Base-by-base conservation (phyloP, 306 rosid species). In the Sicyos edulis region DNA sequence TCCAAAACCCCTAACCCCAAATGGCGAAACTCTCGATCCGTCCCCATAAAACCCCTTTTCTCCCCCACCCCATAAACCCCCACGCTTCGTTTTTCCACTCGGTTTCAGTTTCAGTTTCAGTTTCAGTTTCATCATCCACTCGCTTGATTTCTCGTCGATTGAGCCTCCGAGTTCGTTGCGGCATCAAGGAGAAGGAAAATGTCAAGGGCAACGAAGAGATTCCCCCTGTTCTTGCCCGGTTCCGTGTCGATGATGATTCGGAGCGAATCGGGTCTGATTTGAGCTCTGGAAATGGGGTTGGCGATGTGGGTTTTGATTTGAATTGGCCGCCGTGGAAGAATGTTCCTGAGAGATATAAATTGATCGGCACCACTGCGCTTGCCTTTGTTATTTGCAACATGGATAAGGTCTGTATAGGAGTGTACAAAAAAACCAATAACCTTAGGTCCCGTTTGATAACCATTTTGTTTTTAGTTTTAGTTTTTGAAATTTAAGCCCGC, bases 371-470 rank as follows among this genome's bases (percentile, higher is more conserved):
- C 29, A 91, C 96, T 0, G 84, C 99, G 6, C 88, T 95, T 34
- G 99, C 99, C n/a, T 91, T 95, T 40, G 87, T 95, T 76, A 81
- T 95, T 62, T 95, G 97, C 50, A 95, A 91, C 86, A 95, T 95
- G 99, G 97, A 95, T 69, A 95, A 95, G 96, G 99, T 93, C 54
- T 3, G 17, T 15, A 5, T 32, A 32, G 37, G 37, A 32, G 37
- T 32, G 37, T 32, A 32, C 37, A 4, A 32, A 32, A 32, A 26
- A 26, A 26, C 32, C 32, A 3, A 26, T 26, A 26, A n/a, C n/a
- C n/a, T n/a, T n/a, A n/a, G n/a, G n/a, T n/a, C n/a, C n/a, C n/a
- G n/a, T n/a, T n/a, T n/a, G n/a, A n/a, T n/a, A n/a, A n/a, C n/a
- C n/a, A n/a, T n/a, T n/a, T n/a, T n/a, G n/a, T n/a, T n/a, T n/a